Evolutionary conservation across 2,329 filamentous ascomycete species (phyloP).

Genomic region (Cercospora brassicicola): DNA sequence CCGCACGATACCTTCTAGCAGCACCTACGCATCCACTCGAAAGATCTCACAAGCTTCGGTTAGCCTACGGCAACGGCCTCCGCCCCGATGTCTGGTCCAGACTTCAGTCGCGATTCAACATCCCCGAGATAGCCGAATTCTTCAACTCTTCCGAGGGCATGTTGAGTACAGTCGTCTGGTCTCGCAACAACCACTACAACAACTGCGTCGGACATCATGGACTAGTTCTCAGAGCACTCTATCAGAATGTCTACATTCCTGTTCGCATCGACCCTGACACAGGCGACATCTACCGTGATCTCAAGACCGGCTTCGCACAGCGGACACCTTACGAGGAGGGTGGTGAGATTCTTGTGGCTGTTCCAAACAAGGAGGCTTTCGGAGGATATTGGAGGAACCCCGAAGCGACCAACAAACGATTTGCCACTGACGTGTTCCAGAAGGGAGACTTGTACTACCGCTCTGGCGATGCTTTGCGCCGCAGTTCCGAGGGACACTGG

Average conservation of each 20-base stretch:
- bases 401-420: conserved; percentile 62
- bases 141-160: conserved; percentile 76
- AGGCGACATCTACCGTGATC: conserved; percentile 65
- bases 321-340: conserved; percentile 65
- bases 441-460: conserved; percentile 50
- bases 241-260: conserved; percentile 61
- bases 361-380: conserved; percentile 60
- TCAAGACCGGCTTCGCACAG: conserved; percentile 65
- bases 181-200: conserved; percentile 62
- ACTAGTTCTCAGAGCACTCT: conserved; percentile 54
- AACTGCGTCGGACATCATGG: conserved; percentile 72
- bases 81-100: conserved; percentile 67
- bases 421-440: conserved; percentile 47
- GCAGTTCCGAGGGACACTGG: conserved; percentile 46
- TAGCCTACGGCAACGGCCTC: conserved; percentile 66
- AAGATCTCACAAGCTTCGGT: conserved; percentile 57
- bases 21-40: conserved; percentile 63
- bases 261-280: conserved; percentile 69
- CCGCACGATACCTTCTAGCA: conserved; percentile 69
- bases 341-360: conserved; percentile 69
- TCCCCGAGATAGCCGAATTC: conserved; percentile 67
- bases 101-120: conserved; percentile 64
- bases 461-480: conserved; percentile 48
- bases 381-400: conserved; percentile 69
- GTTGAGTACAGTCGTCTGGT: conserved; percentile 51